These are phyloP conservation scores for Castanea mollissima DNA, from an alignment of 306 rosid genomes.

Conservation along the genomic window DNA sequence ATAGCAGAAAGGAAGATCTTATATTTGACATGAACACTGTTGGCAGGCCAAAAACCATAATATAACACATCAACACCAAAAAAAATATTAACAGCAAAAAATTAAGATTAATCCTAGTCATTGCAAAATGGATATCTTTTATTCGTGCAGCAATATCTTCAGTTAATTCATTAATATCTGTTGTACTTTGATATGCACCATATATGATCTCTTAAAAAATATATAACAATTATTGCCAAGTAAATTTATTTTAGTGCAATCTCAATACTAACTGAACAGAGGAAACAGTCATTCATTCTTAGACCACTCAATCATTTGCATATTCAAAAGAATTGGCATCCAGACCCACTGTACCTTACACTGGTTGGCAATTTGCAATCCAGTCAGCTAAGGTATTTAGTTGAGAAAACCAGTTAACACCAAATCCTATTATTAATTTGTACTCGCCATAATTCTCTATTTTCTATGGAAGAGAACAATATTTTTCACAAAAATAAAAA, in stretches of 20 bases:
- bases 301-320: neutral
- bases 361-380: neutral
- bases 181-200: too few species aligned
- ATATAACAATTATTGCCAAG: too few species aligned
- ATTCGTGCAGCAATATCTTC: neutral
- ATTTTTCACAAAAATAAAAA: neutral
- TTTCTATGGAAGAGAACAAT: neutral
- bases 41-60: conserved; percentile 30
- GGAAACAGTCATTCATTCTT: neutral
- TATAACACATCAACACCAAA: neutral
- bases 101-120: neutral
- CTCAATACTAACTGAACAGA: neutral
- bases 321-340: neutral
- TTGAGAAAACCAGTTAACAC: neutral
- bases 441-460: neutral
- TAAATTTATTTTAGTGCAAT: too few species aligned
- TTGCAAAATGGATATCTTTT: neutral
- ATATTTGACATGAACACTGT: conserved; percentile 80
- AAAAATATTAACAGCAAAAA: neutral
- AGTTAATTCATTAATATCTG: too few species aligned
- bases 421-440: neutral
- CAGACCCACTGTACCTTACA: neutral
- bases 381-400: neutral
- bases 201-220: too few species aligned
- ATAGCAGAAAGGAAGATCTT: conserved; percentile 93